These are phyloP conservation scores for Entomortierella parvispora DNA, from an alignment of 192 early-diverging fungal genomes.

Conservation along the genomic window DNA sequence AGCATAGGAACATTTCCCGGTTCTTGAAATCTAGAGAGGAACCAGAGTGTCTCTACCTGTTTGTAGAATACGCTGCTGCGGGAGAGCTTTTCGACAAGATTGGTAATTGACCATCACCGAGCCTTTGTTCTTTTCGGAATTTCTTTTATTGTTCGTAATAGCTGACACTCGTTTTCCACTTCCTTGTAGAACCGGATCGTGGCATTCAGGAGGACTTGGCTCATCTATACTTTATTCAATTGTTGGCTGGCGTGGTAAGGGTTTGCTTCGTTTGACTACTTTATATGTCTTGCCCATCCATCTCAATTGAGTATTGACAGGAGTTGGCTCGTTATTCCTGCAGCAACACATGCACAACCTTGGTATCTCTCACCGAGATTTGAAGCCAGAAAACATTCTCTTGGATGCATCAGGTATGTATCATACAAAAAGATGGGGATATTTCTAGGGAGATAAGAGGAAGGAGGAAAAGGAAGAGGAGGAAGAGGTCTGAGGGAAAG, in stretches of 20 bases:
- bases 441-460: background rate
- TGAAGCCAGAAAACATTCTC: conserved; percentile 79
- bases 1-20: conserved; percentile 68
- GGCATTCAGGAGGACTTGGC: conserved; percentile 77
- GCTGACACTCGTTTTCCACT: too few species aligned
- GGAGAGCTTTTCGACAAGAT: conserved; percentile 82
- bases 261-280: too few species aligned
- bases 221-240: conserved; percentile 77
- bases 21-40: conserved; percentile 62
- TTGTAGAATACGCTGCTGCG: conserved; percentile 74
- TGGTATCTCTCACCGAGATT: conserved; percentile 70
- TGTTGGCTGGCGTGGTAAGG: conserved; percentile 72
- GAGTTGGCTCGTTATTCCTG: too few species aligned
- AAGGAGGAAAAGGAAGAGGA: background rate
- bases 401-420: conserved; percentile 40
- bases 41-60: conserved; percentile 60
- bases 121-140: background rate
- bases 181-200: conserved; percentile 73
- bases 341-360: conserved; percentile 49
- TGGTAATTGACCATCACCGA: conserved; percentile 31
- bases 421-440: background rate
- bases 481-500: too few species aligned
- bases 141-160: too few species aligned
- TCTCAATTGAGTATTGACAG: too few species aligned
- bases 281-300: too few species aligned